phyloP scores from a whole-genome alignment of 257 asterid species.

The Solanum pennellii region DNA sequence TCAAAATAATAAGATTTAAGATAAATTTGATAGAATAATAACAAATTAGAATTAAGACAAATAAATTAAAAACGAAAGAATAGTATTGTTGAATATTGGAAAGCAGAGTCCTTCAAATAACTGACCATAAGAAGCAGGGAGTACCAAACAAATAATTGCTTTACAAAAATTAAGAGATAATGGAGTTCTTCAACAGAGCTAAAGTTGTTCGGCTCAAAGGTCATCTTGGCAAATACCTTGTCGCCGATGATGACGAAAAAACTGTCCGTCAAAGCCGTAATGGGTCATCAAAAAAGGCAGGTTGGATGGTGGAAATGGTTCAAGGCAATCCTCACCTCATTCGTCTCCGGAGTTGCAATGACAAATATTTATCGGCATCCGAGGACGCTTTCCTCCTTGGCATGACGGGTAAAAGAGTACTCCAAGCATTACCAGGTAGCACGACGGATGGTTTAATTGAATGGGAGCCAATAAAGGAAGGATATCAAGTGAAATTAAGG shows the following conservation, averaged over 20 bases:
- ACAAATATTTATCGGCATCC: conserved; percentile 52
- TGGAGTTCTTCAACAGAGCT: conserved; percentile 50
- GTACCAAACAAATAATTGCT: background rate
- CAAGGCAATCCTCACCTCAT: conserved; percentile 32
- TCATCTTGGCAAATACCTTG: conserved; percentile 51
- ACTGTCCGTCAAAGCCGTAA: conserved; percentile 57
- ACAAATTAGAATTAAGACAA: too few relatives aligned
- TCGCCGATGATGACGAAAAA: conserved; percentile 47
- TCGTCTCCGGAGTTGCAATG: conserved; percentile 52
- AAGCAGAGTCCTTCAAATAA: background rate
- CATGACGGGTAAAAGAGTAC: conserved; percentile 43
- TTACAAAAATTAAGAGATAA: background rate
- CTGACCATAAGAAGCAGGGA: background rate
- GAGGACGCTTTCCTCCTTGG: conserved; percentile 35
- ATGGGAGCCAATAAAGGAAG: conserved; percentile 63
- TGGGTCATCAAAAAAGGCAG: conserved; percentile 45
- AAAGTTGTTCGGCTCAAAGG: conserved; percentile 48
- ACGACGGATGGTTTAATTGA: conserved; percentile 18
- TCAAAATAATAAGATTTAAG: too few relatives aligned
- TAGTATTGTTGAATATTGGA: background rate
- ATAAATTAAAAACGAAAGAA: too few relatives aligned
- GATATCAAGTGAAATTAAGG: conserved; percentile 32
- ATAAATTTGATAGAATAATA: too few relatives aligned
- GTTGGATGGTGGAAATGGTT: conserved; percentile 55
- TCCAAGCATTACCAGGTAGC: conserved; percentile 8